Percentiles rank a stretch among this genome's conserved stretches.
phyloP scores from a whole-genome alignment of 768 basidiomycete genomes.

The Mycena latifolia region DNA sequence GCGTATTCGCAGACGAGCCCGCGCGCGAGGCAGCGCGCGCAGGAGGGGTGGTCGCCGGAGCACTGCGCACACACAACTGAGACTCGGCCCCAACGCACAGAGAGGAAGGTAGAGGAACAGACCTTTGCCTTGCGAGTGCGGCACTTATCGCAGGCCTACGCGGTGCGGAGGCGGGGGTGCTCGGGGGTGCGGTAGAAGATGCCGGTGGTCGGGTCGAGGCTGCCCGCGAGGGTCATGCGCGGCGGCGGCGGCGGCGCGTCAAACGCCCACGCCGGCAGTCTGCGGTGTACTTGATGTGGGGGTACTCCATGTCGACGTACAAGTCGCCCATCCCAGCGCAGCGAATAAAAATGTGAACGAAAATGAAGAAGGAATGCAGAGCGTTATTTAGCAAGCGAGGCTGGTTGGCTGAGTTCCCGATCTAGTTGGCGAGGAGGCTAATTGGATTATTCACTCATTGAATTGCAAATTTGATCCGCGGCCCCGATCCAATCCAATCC shows the following conservation, averaged over 20 bases:
- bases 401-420: not conserved
- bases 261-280: too few relatives aligned
- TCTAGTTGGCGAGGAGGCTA: not conserved
- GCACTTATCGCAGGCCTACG: constrained; percentile 84
- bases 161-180: constrained; percentile 74
- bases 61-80: too few relatives aligned
- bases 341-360: too few relatives aligned
- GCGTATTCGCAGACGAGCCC: constrained; percentile 77
- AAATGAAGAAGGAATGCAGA: too few relatives aligned
- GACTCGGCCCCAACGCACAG: too few relatives aligned
- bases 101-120: not conserved
- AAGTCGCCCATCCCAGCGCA: too few relatives aligned
- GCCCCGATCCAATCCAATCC: not conserved
- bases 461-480: not conserved
- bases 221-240: constrained; percentile 62
- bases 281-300: too few relatives aligned
- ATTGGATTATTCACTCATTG: not conserved
- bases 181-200: constrained; percentile 75
- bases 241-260: constrained; percentile 4
- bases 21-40: constrained; percentile 71
- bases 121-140: constrained; percentile 82
- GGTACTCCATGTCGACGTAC: too few relatives aligned
- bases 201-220: constrained; percentile 73
- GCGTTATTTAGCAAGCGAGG: not conserved
- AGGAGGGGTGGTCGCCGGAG: constrained; percentile 77